A percentile compares a stretch with the other conserved stretches of the same genome.
Evolutionary conservation across 2,329 filamentous ascomycete species (phyloP).

Genomic region (Penicillium glabrum): DNA sequence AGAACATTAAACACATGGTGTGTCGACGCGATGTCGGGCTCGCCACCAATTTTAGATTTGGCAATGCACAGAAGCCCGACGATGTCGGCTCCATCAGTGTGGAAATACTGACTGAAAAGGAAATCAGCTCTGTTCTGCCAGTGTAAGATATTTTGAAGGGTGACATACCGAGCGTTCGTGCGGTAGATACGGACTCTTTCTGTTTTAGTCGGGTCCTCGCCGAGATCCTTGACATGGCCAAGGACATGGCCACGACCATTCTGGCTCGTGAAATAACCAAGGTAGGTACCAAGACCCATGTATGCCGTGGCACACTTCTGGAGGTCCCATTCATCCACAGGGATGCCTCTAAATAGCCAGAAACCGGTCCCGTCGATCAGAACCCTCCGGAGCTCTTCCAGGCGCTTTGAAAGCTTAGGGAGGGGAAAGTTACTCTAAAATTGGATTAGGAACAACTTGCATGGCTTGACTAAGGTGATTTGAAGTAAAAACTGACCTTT

Average conservation of each 20-base stretch:
- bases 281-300: constrained; percentile 78
- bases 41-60: constrained; percentile 74
- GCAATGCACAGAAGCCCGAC: constrained; percentile 79
- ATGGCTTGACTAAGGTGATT: background rate
- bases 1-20: constrained; percentile 79
- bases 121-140: background rate
- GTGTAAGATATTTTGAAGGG: background rate
- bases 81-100: constrained; percentile 76
- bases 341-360: constrained; percentile 80
- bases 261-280: constrained; percentile 82
- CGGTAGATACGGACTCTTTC: constrained; percentile 85
- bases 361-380: constrained; percentile 82
- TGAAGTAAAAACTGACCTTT: constrained; percentile 41
- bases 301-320: constrained; percentile 79
- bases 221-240: constrained; percentile 82
- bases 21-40: constrained; percentile 73
- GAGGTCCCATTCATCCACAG: constrained; percentile 69
- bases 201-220: constrained; percentile 74
- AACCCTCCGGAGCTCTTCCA: constrained; percentile 59
- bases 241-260: constrained; percentile 80
- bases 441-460: background rate
- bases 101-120: constrained; percentile 67
- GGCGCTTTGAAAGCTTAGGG: constrained; percentile 53
- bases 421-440: constrained; percentile 56
- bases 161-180: constrained; percentile 64